Evolutionary conservation across 345 rosid species (phyloP).

Genomic region (Linum trigynum): DNA sequence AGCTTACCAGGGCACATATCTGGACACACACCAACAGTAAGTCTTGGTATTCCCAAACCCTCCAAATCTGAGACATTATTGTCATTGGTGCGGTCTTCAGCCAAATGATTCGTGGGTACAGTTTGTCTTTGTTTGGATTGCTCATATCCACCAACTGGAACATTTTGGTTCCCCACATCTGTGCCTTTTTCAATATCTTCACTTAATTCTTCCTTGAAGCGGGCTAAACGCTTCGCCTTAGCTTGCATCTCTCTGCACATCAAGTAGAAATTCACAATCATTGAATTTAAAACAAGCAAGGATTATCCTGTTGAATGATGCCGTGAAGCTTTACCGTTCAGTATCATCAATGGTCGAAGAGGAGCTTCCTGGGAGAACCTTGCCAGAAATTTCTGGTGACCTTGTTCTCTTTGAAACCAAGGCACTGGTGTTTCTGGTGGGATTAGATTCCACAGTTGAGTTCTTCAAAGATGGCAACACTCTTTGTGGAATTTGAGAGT

Average conservation of each 20-base stretch:
- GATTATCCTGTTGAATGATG: neutral
- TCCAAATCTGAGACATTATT: constrained; percentile 39
- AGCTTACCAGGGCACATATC: constrained; percentile 91
- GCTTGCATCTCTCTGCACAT: constrained; percentile 64
- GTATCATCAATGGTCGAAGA: constrained; percentile 32
- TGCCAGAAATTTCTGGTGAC: constrained; percentile 41
- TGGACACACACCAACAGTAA: constrained; percentile 67
- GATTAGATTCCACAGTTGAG: constrained; percentile 19
- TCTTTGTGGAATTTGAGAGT: constrained; percentile 25
- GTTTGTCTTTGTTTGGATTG: constrained; percentile 30
- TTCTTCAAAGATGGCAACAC: constrained; percentile 12
- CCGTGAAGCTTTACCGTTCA: constrained; percentile 48
- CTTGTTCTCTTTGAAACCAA: constrained; percentile 56
- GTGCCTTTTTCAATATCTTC: constrained; percentile 29
- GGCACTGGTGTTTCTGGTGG: constrained; percentile 19
- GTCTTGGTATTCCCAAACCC: constrained; percentile 37
- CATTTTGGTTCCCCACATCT: constrained; percentile 29
- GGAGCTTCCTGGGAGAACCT: constrained; percentile 36
- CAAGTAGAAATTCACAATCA: constrained; percentile 2
- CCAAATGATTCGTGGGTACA: constrained; percentile 12
- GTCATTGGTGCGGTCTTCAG: constrained; percentile 31
- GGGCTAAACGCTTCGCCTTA: constrained; percentile 75
- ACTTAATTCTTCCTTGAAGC: constrained; percentile 65
- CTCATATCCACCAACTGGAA: constrained; percentile 25
- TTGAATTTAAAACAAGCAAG: neutral